Percentiles rank a stretch among this genome's conserved stretches.
Evolutionary conservation across 441 rosid species (phyloP).

Genomic region (Brassica balearica): DNA sequence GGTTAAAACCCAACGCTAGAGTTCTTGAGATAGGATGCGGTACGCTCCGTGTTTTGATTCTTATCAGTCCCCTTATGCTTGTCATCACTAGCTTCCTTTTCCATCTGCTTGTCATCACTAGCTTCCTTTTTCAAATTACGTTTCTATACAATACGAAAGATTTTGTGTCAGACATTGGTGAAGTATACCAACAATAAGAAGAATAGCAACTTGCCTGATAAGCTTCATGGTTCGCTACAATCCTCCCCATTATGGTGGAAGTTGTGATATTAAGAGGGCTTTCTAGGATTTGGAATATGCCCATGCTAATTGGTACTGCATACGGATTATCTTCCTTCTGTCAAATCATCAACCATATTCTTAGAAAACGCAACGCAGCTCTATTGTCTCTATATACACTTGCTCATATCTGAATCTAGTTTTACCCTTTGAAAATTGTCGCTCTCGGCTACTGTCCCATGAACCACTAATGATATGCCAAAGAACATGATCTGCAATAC

Average conservation of each 20-base stretch:
- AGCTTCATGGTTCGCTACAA: slow-evolving; percentile 84
- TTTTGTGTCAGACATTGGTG: not conserved
- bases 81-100: too few species aligned
- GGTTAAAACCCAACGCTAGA: too few species aligned
- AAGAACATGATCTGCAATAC: slow-evolving; percentile 66
- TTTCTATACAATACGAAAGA: slow-evolving; percentile 51
- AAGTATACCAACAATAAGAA: not conserved
- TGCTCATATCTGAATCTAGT: not conserved
- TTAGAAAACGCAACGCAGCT: not conserved
- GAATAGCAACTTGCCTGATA: slow-evolving; percentile 56
- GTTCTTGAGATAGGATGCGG: too few species aligned
- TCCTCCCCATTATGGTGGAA: slow-evolving; percentile 76
- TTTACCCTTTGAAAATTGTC: slow-evolving; percentile 45
- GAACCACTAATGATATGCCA: slow-evolving; percentile 87
- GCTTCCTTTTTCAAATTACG: slow-evolving; percentile 79
- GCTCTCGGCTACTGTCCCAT: slow-evolving; percentile 82
- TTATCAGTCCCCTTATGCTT: too few species aligned
- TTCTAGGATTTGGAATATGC: slow-evolving; percentile 69
- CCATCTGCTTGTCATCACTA: slow-evolving; percentile 48
- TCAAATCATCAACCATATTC: slow-evolving; percentile 26
- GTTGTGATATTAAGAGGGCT: slow-evolving; percentile 86
- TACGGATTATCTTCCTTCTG: slow-evolving; percentile 78
- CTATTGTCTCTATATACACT: not conserved
- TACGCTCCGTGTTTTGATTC: too few species aligned
- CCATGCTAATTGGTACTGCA: slow-evolving; percentile 82